Evolutionary conservation across 495 filamentous ascomycete species (phyloP).

Genomic region (Aspergillus nidulans): DNA sequence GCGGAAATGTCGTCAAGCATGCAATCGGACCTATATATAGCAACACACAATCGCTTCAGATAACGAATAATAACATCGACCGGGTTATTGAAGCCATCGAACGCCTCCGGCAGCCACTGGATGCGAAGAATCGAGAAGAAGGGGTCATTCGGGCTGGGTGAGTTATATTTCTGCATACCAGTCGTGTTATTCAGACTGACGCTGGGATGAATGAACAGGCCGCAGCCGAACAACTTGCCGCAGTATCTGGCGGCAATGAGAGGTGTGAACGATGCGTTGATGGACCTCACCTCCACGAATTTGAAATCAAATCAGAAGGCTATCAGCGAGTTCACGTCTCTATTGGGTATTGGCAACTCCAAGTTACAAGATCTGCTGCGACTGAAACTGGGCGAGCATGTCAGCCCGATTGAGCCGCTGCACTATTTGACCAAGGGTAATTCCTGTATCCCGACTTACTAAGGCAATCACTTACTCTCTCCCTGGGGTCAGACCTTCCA

Average conservation of each 20-base stretch:
- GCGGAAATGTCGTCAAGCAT: constrained; percentile 83
- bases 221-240: constrained; percentile 69
- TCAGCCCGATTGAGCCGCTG: constrained; percentile 75
- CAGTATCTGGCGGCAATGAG: constrained; percentile 89
- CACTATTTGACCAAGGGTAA: constrained; percentile 86
- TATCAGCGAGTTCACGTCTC: constrained; percentile 68
- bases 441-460: not conserved
- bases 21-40: constrained; percentile 90
- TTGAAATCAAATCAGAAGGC: constrained; percentile 87
- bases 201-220: constrained; percentile 38
- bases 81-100: constrained; percentile 81
- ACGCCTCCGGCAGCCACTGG: constrained; percentile 77
- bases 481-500: constrained; percentile 49
- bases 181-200: constrained; percentile 14
- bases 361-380: constrained; percentile 81
- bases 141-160: constrained; percentile 82
- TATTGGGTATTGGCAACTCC: constrained; percentile 71
- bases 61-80: constrained; percentile 84
- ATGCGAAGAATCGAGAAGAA: constrained; percentile 84
- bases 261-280: constrained; percentile 74
- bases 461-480: not conserved
- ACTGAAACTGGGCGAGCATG: constrained; percentile 66
- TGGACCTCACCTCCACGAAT: constrained; percentile 79
- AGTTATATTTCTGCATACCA: constrained; percentile 4
- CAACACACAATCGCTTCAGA: constrained; percentile 84